Conservation (phyloP, 129 eudicot species). For the Ambrosia artemisiifolia region DNA sequence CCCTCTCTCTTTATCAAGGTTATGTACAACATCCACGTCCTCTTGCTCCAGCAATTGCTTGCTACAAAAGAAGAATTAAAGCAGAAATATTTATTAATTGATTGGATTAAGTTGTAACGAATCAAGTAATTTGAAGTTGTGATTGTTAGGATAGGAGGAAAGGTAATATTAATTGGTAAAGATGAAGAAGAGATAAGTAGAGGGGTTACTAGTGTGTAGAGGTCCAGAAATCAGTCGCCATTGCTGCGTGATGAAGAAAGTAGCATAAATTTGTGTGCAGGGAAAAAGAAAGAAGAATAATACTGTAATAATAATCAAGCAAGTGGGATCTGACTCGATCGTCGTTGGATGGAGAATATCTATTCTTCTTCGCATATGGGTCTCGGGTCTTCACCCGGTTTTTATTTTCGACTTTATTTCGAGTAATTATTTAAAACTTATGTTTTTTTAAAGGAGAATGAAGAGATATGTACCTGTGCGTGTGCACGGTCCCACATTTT, state of each 20-base stretch:
- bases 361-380: conserved; percentile 18
- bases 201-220: conserved; percentile 78
- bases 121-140: background rate
- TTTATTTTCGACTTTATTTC: too few relatives aligned
- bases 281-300: background rate
- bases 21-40: conserved; percentile 81
- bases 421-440: too few relatives aligned
- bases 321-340: conserved; percentile 37
- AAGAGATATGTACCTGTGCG: too few relatives aligned
- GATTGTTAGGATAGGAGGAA: background rate
- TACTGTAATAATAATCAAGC: conserved; percentile 8
- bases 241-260: conserved; percentile 9
- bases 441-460: too few relatives aligned
- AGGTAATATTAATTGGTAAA: background rate
- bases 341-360: conserved; percentile 11
- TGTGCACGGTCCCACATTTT: too few relatives aligned
- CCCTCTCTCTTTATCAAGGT: conserved; percentile 74
- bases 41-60: conserved; percentile 84
- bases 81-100: background rate
- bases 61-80: conserved; percentile 34
- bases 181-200: background rate
- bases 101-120: background rate
- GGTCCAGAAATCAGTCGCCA: conserved; percentile 99
- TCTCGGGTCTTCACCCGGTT: conserved; percentile 23
- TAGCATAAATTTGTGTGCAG: conserved; percentile 17